A percentile compares a stretch with the other conserved stretches of the same genome.
These are phyloP conservation scores for Leccinum obscurum DNA, from an alignment of 768 basidiomycete genomes.

Conservation along the genomic window DNA sequence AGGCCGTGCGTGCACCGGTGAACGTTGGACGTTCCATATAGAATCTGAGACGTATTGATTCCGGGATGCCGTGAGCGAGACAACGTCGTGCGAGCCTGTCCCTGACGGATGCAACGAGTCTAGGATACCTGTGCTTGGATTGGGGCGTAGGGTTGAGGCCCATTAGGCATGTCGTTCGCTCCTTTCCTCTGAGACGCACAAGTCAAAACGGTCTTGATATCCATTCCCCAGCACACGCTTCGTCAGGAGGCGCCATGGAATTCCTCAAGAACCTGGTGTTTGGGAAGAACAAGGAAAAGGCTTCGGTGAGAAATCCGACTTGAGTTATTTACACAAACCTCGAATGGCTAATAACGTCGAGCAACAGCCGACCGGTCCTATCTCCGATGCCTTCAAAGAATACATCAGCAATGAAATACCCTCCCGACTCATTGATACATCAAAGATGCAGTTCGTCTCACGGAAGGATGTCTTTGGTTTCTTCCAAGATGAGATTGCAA, in stretches of 20 bases:
- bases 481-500: constrained; percentile 7
- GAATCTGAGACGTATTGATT: neutral
- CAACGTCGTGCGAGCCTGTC: neutral
- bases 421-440: constrained; percentile 8
- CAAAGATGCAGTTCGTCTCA: constrained; percentile 7
- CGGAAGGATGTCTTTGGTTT: constrained; percentile 5
- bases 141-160: neutral
- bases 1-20: no score
- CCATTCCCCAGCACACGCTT: neutral
- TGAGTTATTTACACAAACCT: neutral
- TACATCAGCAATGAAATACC: constrained; percentile 18
- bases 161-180: neutral
- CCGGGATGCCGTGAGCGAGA: neutral
- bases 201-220: neutral
- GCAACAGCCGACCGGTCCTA: neutral
- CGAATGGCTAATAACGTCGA: neutral
- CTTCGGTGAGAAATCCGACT: neutral
- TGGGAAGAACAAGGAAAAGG: neutral
- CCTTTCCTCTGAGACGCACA: neutral
- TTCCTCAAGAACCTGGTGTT: neutral
- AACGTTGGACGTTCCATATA: neutral
- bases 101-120: neutral
- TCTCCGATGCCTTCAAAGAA: constrained; percentile 6
- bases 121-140: neutral
- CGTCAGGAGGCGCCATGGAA: neutral